These are phyloP conservation scores for Phyllosticta ampelicida DNA, from an alignment of 2,329 filamentous ascomycete genomes.

Conservation along the genomic window DNA sequence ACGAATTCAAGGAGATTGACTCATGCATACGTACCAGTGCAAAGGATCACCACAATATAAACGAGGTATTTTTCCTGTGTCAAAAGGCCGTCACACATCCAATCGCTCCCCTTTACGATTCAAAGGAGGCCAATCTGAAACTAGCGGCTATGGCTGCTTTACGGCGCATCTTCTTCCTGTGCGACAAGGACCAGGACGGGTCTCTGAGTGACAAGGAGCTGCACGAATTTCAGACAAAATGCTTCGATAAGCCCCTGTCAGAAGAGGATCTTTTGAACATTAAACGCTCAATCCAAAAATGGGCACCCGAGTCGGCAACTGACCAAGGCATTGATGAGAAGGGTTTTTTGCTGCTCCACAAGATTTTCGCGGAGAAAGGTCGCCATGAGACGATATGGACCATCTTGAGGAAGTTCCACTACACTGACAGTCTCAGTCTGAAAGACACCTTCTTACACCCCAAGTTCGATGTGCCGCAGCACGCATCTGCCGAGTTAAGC, in stretches of 20 bases:
- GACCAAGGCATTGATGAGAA: constrained; percentile 66
- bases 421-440: constrained; percentile 87
- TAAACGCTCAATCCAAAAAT: constrained; percentile 71
- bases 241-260: constrained; percentile 79
- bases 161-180: constrained; percentile 86
- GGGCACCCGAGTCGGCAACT: constrained; percentile 50
- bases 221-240: constrained; percentile 78
- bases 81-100: constrained; percentile 97
- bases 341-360: constrained; percentile 85
- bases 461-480: constrained; percentile 87
- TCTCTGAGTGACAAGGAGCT: constrained; percentile 85
- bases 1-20: constrained; percentile 97
- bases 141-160: constrained; percentile 79
- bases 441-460: constrained; percentile 87
- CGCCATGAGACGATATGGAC: constrained; percentile 98
- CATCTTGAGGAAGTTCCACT: constrained; percentile 87
- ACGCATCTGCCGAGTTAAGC: constrained; percentile 85
- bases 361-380: constrained; percentile 92
- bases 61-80: constrained; percentile 91
- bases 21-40: constrained; percentile 94
- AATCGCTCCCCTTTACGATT: constrained; percentile 91
- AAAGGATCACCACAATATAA: constrained; percentile 84
- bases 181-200: constrained; percentile 92
- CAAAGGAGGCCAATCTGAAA: constrained; percentile 80
- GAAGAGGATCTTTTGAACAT: constrained; percentile 80